phyloP scores from a whole-genome alignment of 495 filamentous ascomycete genomes.

The Penicillium cataractarum region DNA sequence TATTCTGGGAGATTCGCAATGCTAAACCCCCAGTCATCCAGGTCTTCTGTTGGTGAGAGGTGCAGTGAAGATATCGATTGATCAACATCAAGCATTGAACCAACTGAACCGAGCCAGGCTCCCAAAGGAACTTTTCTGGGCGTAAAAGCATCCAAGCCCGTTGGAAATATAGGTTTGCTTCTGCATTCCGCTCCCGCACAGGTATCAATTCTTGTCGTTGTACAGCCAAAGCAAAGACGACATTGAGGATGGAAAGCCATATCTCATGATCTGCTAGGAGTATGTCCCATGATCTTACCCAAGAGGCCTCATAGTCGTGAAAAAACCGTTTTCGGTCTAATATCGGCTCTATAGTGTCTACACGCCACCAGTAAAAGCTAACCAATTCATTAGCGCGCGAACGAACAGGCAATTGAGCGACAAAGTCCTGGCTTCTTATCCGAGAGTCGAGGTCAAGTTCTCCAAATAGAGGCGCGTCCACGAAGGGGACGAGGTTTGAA shows the following conservation, averaged over 20 bases:
- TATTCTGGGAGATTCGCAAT: background rate
- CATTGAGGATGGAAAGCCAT: background rate
- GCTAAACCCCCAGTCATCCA: background rate
- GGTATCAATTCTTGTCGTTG: background rate
- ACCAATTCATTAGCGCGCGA: background rate
- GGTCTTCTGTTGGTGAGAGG: background rate
- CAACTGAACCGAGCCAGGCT: background rate
- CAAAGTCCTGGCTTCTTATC: background rate
- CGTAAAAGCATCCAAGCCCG: background rate
- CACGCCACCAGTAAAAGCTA: background rate
- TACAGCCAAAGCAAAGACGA: background rate
- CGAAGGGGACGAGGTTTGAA: background rate
- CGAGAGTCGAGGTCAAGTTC: background rate
- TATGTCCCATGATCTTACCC: background rate
- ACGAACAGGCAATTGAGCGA: background rate
- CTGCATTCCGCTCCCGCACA: background rate
- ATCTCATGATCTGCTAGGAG: background rate
- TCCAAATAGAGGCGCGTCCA: background rate
- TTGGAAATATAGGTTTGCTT: background rate
- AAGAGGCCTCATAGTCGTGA: background rate
- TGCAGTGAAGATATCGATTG: background rate
- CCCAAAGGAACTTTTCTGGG: background rate
- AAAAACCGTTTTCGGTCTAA: background rate
- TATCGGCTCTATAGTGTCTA: background rate
- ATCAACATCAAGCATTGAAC: background rate